phyloP scores from a whole-genome alignment of 495 filamentous ascomycete genomes.

The Lasiosphaeria miniovina region DNA sequence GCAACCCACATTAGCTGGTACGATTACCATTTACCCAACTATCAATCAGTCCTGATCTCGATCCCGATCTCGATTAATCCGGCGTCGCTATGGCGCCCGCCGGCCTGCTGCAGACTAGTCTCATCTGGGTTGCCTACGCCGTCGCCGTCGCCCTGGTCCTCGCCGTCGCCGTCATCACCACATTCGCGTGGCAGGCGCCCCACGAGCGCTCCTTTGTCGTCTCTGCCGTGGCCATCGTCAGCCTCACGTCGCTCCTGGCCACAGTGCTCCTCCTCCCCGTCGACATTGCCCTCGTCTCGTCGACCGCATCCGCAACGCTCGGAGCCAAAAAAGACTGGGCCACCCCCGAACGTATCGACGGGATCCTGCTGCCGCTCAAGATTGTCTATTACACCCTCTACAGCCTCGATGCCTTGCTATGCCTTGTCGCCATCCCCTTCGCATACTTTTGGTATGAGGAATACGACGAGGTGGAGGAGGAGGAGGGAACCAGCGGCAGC shows the following conservation, averaged over 20 bases:
- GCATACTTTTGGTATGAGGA: conserved; percentile 99
- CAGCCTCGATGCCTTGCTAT: conserved; percentile 86
- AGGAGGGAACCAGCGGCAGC: conserved; percentile 69
- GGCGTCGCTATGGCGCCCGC: conserved; percentile 49
- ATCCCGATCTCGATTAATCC: conserved; percentile 9
- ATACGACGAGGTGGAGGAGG: conserved; percentile 79
- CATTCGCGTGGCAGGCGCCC: conserved; percentile 82
- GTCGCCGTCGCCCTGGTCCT: conserved; percentile 70
- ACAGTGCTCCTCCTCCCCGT: conserved; percentile 91
- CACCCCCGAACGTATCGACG: conserved; percentile 68
- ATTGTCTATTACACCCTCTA: conserved; percentile 92
- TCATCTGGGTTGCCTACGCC: conserved; percentile 91
- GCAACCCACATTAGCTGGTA: too few relatives aligned
- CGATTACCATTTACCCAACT: too few relatives aligned
- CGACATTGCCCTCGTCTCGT: conserved; percentile 91
- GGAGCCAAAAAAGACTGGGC: conserved; percentile 95
- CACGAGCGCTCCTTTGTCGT: conserved; percentile 79
- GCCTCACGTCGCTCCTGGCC: conserved; percentile 80
- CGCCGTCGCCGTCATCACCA: conserved; percentile 72
- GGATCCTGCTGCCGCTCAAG: conserved; percentile 73
- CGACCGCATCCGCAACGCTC: conserved; percentile 69
- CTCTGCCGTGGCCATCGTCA: conserved; percentile 77
- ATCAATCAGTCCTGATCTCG: background rate
- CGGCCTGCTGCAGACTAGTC: conserved; percentile 70
- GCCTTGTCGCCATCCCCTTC: conserved; percentile 87